Base-by-base conservation (phyloP, 371 early-diverging fungal species). In the Actinomucor elegans region DNA sequence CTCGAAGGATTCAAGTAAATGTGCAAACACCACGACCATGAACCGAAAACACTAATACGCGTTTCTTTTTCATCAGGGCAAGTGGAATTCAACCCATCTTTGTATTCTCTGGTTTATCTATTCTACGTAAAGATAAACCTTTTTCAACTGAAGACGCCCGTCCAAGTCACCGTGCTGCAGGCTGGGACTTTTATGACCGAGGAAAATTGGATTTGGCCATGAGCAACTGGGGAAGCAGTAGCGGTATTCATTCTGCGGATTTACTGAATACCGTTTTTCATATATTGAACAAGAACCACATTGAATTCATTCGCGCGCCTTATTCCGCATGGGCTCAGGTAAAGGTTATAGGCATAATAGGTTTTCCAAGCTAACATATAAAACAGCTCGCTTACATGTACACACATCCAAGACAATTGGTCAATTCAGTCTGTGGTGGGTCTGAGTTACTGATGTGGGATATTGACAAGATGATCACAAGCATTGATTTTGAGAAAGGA, bases 261-360 rank as follows among this genome's bases (percentile, higher is more conserved):
- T 55, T 88, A 48, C 43, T 88, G 28, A 84, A 84, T 53, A 71
- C 78, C 35, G 87, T 89, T n/a, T 79, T 90, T 69, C 80, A 81
- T 46, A 80, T 89, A 18, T 76, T 93, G 29, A 69, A 79, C 41
- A 79, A 83, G 52, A 63, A 85, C 48, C 70, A 77, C 1, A 66
- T 87, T 35, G 90, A 91, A 59, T 89, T 81, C 48, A 77, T 93
- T 57, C 88, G 92, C 21, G 92, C 92, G 17, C 93, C 93, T 28
- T 93, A 92, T 60, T 84, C 87, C 21, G 73, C 87, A 11, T 89
- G 88, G 83, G 91, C 84, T 34, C 93, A 93, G 79, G 86, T 84
- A 75, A 61, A 17, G 5, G n/a, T 35, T 4, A 17, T 8, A 3
- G 5, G 37, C 15, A 10, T 5, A 17, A 1, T 5, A 37, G 5